Evolutionary conservation across 768 basidiomycete species (phyloP), one percentile per base, ranked within the genome.

Genomic region (Phaeotremella skinneri): DNA sequence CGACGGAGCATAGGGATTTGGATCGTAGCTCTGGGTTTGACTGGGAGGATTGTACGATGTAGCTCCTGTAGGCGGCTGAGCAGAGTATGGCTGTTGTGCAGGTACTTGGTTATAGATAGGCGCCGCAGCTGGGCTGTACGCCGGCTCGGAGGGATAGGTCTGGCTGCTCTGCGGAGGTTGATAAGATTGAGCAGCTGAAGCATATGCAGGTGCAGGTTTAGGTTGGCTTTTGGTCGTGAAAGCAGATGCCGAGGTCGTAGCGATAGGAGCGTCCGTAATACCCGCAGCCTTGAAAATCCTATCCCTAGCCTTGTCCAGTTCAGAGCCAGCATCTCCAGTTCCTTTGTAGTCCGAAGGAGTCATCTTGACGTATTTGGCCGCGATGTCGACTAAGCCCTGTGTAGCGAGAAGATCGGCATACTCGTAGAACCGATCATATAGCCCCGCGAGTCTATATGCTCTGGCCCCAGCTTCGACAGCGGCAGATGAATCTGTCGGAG

Each of bases 351-450:
- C 86, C 11, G 78, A 66, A 0, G 96, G 96, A 0, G 87, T 90
- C 65, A 90, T 78, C 68, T 84, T 83, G 74, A 96, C 78, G 76
- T 90, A 94, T 41, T 81, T 81, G 23, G 86, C 82, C 0, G 92
- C 93, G 55, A 92, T 86, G 66, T 85, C 83, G 49, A 92, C 79
- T 20, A 93, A 82, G n/a, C 93, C 93, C 72, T 98, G 94, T 0
- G 87, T 83, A 4, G 89, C 89, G 25, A 99, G 82, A 52, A 97
- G 79, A 63, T 96, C 90, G 2, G 94, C 91, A 68, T 98, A 99
- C 76, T 98, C 96, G 70, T 89, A 85, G 80, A 96, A 98, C 14
- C 87, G 83, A 70, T 97, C 92, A 72, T 99, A 98, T 48, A 99
- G 78, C 7, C 80, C 81, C 0, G 89, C 85, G 17, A 98, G 83